phyloP scores from a whole-genome alignment of 192 early-diverging fungal genomes.

The Martensiomyces pterosporus region DNA sequence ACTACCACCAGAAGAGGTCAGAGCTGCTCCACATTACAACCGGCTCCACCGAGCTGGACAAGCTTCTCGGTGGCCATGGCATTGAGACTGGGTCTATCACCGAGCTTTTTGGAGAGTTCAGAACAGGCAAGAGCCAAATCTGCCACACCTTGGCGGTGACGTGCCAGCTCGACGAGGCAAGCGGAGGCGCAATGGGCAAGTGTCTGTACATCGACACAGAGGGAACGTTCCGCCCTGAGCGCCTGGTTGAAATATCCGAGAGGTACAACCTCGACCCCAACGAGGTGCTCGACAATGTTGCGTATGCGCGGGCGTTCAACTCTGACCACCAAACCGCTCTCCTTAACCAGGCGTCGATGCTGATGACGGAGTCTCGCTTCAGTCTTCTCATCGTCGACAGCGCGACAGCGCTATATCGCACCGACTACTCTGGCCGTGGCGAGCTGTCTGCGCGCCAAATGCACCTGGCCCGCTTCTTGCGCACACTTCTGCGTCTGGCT shows the following conservation, averaged over 20 bases:
- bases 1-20: constrained; percentile 77
- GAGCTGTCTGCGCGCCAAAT: constrained; percentile 93
- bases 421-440: constrained; percentile 94
- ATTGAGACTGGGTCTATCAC: constrained; percentile 97
- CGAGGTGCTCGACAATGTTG: constrained; percentile 92
- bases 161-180: constrained; percentile 86
- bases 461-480: constrained; percentile 88
- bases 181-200: constrained; percentile 91
- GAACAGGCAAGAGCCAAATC: constrained; percentile 96
- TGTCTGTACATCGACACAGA: constrained; percentile 97
- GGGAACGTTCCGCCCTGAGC: constrained; percentile 91
- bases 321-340: constrained; percentile 91
- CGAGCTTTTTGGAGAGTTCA: constrained; percentile 97
- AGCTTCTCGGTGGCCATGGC: constrained; percentile 83
- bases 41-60: constrained; percentile 88
- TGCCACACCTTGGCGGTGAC: constrained; percentile 95
- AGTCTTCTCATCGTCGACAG: constrained; percentile 88
- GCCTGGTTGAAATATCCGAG: constrained; percentile 79
- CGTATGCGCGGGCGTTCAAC: constrained; percentile 91
- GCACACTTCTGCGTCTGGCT: constrained; percentile 78
- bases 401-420: constrained; percentile 88
- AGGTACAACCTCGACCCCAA: constrained; percentile 77
- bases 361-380: constrained; percentile 88
- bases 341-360: constrained; percentile 76
- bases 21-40: constrained; percentile 83